A percentile compares a stretch with the other conserved stretches of the same genome.
Evolutionary conservation across 2,329 filamentous ascomycete species (phyloP).

Genomic region (Fusarium piperis): DNA sequence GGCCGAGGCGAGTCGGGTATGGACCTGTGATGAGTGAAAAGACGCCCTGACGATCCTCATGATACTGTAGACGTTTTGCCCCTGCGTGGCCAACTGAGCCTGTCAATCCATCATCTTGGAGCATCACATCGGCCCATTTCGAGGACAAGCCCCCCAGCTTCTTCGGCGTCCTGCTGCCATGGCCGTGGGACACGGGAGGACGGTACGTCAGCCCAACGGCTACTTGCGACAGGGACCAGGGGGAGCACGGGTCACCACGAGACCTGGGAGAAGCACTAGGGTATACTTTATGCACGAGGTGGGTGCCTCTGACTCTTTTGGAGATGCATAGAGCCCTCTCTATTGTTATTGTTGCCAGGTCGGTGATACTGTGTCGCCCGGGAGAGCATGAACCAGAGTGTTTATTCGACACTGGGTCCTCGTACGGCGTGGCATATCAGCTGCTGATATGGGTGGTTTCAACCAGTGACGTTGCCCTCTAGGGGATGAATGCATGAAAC

Average conservation of each 20-base stretch:
- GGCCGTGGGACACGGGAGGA: constrained; percentile 15
- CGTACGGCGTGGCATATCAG: constrained; percentile 8
- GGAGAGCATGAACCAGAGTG: not conserved
- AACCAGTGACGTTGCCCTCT: constrained; percentile 11
- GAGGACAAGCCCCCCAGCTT: not conserved
- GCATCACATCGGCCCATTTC: not conserved
- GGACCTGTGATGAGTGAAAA: not conserved
- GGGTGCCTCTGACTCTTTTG: not conserved
- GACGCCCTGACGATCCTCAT: constrained; percentile 24
- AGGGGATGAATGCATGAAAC: not conserved
- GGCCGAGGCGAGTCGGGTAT: constrained; percentile 17
- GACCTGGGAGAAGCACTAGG: not conserved
- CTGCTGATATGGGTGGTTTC: constrained; percentile 11
- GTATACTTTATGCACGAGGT: constrained; percentile 6
- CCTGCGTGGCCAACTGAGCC: not conserved
- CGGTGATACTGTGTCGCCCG: constrained; percentile 7
- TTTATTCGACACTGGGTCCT: not conserved
- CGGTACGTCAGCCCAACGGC: constrained; percentile 14
- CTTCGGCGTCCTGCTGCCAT: constrained; percentile 22
- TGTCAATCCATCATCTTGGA: not conserved
- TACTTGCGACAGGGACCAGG: constrained; percentile 3
- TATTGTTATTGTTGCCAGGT: not conserved
- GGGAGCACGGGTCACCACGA: constrained; percentile 8
- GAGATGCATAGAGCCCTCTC: not conserved
- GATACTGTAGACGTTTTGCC: not conserved